Evolutionary conservation across 2,329 filamentous ascomycete genomes (phyloP).

Genomic region (Epichloe glyceriae): DNA sequence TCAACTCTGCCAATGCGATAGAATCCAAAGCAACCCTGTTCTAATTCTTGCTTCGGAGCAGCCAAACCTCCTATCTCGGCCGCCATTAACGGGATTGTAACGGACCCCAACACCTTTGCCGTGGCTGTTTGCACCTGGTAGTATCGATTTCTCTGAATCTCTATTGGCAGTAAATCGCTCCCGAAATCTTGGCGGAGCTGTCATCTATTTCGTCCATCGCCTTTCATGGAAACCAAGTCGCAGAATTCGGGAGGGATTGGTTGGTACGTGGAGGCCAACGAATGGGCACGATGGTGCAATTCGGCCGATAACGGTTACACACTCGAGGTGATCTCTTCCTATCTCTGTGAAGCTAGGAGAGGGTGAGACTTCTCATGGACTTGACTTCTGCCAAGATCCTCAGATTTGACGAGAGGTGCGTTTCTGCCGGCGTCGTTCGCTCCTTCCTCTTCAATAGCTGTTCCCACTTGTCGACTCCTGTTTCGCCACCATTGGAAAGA

Average conservation of each 20-base stretch:
- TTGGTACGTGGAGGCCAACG: not conserved
- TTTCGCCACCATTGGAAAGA: not conserved
- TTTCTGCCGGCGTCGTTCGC: not conserved
- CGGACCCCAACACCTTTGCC: not conserved
- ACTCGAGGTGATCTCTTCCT: not conserved
- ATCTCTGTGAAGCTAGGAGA: not conserved
- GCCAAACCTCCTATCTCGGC: slow-evolving; percentile 2
- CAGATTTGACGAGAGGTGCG: not conserved
- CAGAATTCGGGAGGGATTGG: not conserved
- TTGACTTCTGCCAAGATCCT: not conserved
- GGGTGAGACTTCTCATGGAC: not conserved
- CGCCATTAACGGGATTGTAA: not conserved
- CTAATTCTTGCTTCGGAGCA: not conserved
- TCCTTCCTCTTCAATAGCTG: not conserved
- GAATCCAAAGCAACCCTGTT: not conserved
- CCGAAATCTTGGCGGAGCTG: slow-evolving; percentile 1
- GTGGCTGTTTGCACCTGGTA: slow-evolving; percentile 1
- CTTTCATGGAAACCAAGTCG: not conserved
- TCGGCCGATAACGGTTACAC: not conserved
- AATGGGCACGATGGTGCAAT: not conserved
- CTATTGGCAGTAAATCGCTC: slow-evolving; percentile 4
- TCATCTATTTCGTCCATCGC: not conserved
- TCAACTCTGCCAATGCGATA: not conserved
- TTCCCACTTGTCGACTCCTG: not conserved
- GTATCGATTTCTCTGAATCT: not conserved